These are phyloP conservation scores for Sedum album DNA, from an alignment of 164 flowering plant species.

Conservation along the genomic window DNA sequence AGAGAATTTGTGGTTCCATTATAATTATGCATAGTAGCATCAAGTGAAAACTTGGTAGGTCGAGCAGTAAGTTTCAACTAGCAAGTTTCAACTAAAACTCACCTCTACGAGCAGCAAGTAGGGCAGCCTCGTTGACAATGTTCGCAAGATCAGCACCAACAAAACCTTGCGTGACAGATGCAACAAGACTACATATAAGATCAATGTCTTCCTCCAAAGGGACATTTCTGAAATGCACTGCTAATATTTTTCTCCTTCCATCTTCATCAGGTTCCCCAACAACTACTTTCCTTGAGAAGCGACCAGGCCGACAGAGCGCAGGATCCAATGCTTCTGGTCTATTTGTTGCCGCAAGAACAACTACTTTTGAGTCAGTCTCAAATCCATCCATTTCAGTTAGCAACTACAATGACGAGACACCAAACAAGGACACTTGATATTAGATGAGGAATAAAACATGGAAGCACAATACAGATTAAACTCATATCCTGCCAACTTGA, in stretches of 20 bases:
- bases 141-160: slow-evolving; percentile 99
- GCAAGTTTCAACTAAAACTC: slow-evolving; percentile 6
- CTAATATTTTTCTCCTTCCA: slow-evolving; percentile 80
- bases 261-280: slow-evolving; percentile 94
- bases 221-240: slow-evolving; percentile 78
- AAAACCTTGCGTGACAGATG: slow-evolving; percentile 81
- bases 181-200: slow-evolving; percentile 68
- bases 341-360: slow-evolving; percentile 92
- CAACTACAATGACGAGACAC: slow-evolving; percentile 37
- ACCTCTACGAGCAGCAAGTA: slow-evolving; percentile 99
- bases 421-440: not conserved
- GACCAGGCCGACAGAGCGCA: slow-evolving; percentile 95
- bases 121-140: slow-evolving; percentile 86
- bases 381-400: slow-evolving; percentile 99
- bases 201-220: slow-evolving; percentile 75
- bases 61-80: not conserved
- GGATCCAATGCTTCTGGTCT: slow-evolving; percentile 93
- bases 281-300: slow-evolving; percentile 88
- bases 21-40: not conserved
- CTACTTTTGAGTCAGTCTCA: slow-evolving; percentile 77
- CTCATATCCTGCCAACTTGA: too few species aligned
- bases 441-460: not conserved
- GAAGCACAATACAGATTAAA: not conserved
- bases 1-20: not conserved
- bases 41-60: not conserved